phyloP scores from a whole-genome alignment of 2,329 filamentous ascomycete species.

The Elsinoe batatas region DNA sequence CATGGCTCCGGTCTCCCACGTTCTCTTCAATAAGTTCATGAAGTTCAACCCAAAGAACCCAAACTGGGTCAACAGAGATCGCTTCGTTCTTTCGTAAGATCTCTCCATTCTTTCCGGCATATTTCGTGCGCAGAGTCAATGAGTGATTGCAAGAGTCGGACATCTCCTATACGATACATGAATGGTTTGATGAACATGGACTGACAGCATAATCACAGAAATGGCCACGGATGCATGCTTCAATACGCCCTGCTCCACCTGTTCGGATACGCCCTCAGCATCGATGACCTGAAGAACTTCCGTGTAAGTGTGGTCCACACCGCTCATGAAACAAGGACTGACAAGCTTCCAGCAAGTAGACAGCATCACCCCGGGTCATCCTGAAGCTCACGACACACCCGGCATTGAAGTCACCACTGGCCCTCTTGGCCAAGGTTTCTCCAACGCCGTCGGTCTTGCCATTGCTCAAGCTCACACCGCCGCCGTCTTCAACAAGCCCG shows the following conservation, averaged over 20 bases:
- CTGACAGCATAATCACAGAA: slow-evolving; percentile 44
- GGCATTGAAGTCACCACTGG: slow-evolving; percentile 97
- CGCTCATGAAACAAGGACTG: slow-evolving; percentile 40
- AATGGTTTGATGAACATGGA: not conserved
- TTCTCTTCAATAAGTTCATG: slow-evolving; percentile 98
- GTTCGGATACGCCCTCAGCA: slow-evolving; percentile 75
- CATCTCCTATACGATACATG: not conserved
- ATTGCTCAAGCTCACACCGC: slow-evolving; percentile 90
- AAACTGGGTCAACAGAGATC: slow-evolving; percentile 91
- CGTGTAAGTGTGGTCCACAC: slow-evolving; percentile 54
- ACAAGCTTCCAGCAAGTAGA: slow-evolving; percentile 47
- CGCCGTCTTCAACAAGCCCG: slow-evolving; percentile 92
- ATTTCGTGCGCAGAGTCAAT: slow-evolving; percentile 6
- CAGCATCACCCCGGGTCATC: slow-evolving; percentile 89
- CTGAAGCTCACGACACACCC: slow-evolving; percentile 91
- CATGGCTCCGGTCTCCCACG: slow-evolving; percentile 90
- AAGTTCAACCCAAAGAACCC: slow-evolving; percentile 99
- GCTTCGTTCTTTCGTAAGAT: slow-evolving; percentile 95
- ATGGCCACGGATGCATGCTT: slow-evolving; percentile 98
- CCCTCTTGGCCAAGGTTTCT: slow-evolving; percentile 92
- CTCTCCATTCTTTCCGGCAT: not conserved
- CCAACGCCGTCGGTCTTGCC: slow-evolving; percentile 94
- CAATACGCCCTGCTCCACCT: slow-evolving; percentile 97
- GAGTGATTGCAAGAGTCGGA: slow-evolving; percentile 1
- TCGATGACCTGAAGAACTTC: slow-evolving; percentile 95